Base-by-base conservation (phyloP, 305 asterid genomes). In the Fraxinus greggii region DNA sequence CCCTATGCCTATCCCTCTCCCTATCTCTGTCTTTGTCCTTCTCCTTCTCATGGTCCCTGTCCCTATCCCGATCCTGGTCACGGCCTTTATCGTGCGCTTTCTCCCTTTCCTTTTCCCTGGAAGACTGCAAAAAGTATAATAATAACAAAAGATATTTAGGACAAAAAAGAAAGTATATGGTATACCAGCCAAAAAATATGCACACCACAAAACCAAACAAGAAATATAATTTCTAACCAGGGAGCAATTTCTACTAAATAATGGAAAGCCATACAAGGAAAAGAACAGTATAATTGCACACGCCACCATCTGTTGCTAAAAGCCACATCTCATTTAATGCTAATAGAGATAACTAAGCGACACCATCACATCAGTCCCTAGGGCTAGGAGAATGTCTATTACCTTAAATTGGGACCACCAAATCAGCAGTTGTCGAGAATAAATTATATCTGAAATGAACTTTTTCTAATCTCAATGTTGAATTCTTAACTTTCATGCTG, bases 1-100 rank as follows among this genome's bases (percentile, higher is more conserved):
- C 92, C 70, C 82, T 88, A 5, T 85, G 88, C 81, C 78, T 87
- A 6, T 86, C 88, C 54, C 79, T 87, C 3, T 87, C 91, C 67
- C 28, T 86, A 21, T 86, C 87, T 76, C 86, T 80, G 4, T 83
- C 88, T 54, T 82, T 84, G 2, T 85, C 88, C 76, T 45, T 88
- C 54, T 86, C 93, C 10, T 90, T 82, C 8, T 87, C 93, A 76
- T 82, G 72, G 1, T 86, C 87, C 8, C 86, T 77, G 1, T 84
- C 91, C 3, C 86, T 79, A 7, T 70, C 74, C 40, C 36, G 6
- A 35, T 70, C 75, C 42, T 19, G 19, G 7, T 59, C 69, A 7
- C 69, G 69, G 33, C 33, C 75, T 69, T 69, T 31, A 4, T 69
- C 75, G 12, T 19, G 40, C 1, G 38, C 26, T 17, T 31, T 70